Evolutionary conservation across 139 green algal species (phyloP), one percentile per base, ranked within the genome.

Genomic region (Mesostigma viride): DNA sequence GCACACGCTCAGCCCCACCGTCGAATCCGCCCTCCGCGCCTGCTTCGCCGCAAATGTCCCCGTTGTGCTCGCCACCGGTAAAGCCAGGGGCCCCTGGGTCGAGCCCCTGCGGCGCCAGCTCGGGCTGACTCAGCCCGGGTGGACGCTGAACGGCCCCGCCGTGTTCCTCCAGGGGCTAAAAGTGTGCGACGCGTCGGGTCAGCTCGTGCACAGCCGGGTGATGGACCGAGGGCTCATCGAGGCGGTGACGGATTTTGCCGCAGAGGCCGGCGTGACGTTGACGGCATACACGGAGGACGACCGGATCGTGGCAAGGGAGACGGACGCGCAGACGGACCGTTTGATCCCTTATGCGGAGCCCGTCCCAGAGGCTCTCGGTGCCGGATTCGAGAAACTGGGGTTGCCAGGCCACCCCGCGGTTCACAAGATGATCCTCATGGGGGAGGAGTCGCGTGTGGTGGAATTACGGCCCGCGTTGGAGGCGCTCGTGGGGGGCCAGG

Each of bases 401-500:
- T 14, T 24, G 51, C n/a, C n/a, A n/a, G 51, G 51, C 17, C 4
- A 33, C 24, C 51, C 51, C 11, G 51, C n/a, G n/a, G 40, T 17
- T 14, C 24, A 61, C 51, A 61, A 61, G 51, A 24, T 61, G 11
- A 61, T 61, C n/a, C 17, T 61, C 51, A 61, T 61, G 51, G 51
- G n/a, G n/a, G 8, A 14, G 51, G 51, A 61, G 51, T 6, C 4
- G n/a, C 5, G 5, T 24, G n/a, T 61, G 51, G 51, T 61, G 11
- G 24, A 4, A 14, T 6, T 24, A 14, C n/a, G 51, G 11, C 8
- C 51, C 6, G 51, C 11, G 5, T 14, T 61, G 11, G 51, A 61
- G 51, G 51, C n/a, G 51, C 4, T 31, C 8, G 8, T 61, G n/a
- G 8, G 51, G 8, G n/a, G n/a, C 51, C 8, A 61, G 8, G 8